Percentiles rank a stretch among this genome's conserved stretches.
Conservation (phyloP, 2,329 filamentous ascomycete species). For the Aspergillus jensenii region DNA sequence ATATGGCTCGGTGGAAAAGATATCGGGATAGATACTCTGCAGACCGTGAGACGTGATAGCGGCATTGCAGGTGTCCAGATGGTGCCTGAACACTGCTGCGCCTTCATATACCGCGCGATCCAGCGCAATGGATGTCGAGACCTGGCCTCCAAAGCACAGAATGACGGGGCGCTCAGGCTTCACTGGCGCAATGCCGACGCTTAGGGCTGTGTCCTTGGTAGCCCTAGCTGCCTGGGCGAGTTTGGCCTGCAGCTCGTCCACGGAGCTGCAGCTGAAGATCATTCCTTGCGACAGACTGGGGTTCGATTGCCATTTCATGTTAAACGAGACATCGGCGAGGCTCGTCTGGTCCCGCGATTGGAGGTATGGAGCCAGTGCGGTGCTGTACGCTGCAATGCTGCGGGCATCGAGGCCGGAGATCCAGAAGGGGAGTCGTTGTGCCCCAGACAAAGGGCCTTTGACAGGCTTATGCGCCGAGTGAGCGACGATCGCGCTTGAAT, state of each 20-base stretch:
- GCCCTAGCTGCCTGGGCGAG: neutral
- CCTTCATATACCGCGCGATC: neutral
- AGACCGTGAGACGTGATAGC: conserved; percentile 23
- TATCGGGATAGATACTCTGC: conserved; percentile 33
- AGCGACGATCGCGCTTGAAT: neutral
- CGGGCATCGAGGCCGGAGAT: neutral
- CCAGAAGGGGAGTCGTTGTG: neutral
- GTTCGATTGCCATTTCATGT: neutral
- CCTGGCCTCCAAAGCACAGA: conserved; percentile 6
- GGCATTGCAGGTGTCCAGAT: conserved; percentile 29
- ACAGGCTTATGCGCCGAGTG: neutral
- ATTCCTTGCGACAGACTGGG: neutral
- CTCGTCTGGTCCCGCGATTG: neutral
- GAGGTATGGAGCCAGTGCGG: neutral
- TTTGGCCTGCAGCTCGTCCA: neutral
- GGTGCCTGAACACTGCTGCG: neutral
- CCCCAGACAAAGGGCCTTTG: neutral
- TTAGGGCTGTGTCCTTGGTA: neutral
- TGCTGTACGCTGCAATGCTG: neutral
- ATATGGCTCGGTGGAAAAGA: conserved; percentile 24
- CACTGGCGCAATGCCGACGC: neutral
- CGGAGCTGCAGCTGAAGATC: neutral
- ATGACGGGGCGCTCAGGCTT: neutral
- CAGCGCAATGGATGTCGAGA: neutral
- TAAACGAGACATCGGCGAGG: neutral